phyloP scores from a whole-genome alignment of 2,329 filamentous ascomycete species.

The Epichloe gansuensis region DNA sequence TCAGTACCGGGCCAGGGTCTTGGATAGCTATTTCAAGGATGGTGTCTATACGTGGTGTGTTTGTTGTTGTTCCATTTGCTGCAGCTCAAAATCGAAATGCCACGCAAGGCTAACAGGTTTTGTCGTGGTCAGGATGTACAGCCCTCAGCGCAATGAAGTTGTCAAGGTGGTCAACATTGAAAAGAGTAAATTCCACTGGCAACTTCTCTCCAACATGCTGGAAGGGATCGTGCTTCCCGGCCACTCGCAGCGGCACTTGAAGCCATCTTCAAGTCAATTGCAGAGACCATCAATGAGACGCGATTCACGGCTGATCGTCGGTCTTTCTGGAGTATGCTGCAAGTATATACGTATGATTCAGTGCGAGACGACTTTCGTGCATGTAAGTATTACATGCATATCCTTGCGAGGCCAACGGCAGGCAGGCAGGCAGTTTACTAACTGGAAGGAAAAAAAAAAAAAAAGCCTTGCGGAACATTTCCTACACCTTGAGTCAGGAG shows the following conservation, averaged over 20 bases:
- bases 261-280: not conserved
- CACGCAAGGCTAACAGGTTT: not conserved
- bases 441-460: not conserved
- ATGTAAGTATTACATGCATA: not conserved
- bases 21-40: not conserved
- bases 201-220: not conserved
- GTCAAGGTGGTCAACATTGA: not conserved
- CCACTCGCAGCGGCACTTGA: not conserved
- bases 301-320: rapidly evolving
- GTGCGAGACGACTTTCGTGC: not conserved
- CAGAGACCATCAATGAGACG: not conserved
- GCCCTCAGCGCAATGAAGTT: not conserved
- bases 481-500: not conserved
- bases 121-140: not conserved
- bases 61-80: not conserved
- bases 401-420: not conserved
- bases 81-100: not conserved
- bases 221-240: not conserved
- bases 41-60: not conserved
- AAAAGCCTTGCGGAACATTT: not conserved
- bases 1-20: not conserved
- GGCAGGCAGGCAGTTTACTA: not conserved
- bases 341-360: not conserved
- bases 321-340: not conserved
- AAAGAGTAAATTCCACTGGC: not conserved